Evolutionary conservation across 1,284 basidiomycete species (phyloP).

Genomic region (Amylostereum areolatum): DNA sequence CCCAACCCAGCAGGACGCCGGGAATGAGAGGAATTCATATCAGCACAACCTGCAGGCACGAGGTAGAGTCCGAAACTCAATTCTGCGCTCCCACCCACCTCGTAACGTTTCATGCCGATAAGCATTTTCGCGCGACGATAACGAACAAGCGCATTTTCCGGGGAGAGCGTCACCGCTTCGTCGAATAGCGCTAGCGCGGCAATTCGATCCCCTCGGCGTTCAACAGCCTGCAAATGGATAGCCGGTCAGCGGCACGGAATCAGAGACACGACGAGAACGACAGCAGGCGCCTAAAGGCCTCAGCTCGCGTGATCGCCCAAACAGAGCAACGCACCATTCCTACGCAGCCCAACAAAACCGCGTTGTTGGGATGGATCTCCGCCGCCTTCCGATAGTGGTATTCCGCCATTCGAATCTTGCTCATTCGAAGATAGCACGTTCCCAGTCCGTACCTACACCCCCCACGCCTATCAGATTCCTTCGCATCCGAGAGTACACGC

Average conservation of each 20-base stretch:
- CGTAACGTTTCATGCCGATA: conserved; percentile 75
- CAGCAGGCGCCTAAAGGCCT: not conserved
- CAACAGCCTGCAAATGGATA: conserved; percentile 57
- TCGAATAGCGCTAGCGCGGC: conserved; percentile 76
- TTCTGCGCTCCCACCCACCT: conserved; percentile 48
- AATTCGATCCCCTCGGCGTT: conserved; percentile 69
- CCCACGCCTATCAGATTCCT: conserved; percentile 2
- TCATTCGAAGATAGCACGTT: conserved; percentile 87
- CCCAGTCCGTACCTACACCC: conserved; percentile 87
- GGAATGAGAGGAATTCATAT: no score
- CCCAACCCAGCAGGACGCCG: not conserved
- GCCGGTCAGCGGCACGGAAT: conserved; percentile 13
- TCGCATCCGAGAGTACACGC: no score
- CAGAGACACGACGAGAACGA: conserved; percentile 13
- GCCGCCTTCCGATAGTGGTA: conserved; percentile 90
- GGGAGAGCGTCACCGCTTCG: conserved; percentile 67
- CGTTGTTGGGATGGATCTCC: conserved; percentile 87
- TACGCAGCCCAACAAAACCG: conserved; percentile 85
- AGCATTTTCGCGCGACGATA: conserved; percentile 88
- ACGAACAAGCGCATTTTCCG: conserved; percentile 82
- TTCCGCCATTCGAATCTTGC: conserved; percentile 85
- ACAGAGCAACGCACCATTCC: conserved; percentile 58
- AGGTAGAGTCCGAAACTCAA: conserved; percentile 6
- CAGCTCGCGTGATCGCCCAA: not conserved
- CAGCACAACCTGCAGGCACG: no score